Evolutionary conservation across 768 basidiomycete species (phyloP).

Genomic region (Flagelloscypha sp.): DNA sequence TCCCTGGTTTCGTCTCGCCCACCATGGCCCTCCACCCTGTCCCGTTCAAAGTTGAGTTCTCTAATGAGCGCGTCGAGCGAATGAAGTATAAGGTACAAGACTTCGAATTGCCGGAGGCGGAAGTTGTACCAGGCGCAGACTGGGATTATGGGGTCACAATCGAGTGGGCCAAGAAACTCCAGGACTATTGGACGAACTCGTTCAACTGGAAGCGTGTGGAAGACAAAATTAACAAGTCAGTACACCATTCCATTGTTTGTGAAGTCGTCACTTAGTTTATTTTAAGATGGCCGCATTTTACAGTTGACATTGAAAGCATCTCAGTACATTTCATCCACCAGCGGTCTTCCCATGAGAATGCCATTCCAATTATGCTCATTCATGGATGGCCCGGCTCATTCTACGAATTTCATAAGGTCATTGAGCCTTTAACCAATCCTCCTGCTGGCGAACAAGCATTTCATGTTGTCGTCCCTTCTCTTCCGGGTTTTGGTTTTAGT

Average conservation of each 20-base stretch:
- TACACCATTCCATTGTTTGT: too few relatives aligned
- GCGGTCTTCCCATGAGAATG: constrained; percentile 4
- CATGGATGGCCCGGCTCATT: constrained; percentile 18
- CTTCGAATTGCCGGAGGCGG: too few relatives aligned
- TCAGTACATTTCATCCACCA: constrained; percentile 10
- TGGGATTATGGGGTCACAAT: constrained; percentile 45
- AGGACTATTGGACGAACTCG: constrained; percentile 34
- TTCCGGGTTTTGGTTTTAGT: constrained; percentile 16
- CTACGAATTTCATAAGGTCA: too few relatives aligned
- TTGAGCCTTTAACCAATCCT: constrained; percentile 11
- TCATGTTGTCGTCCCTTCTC: constrained; percentile 13
- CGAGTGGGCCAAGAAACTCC: constrained; percentile 30
- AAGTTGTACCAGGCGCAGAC: constrained; percentile 25
- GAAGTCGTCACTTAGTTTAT: too few relatives aligned
- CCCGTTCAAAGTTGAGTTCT: too few relatives aligned
- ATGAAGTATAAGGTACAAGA: too few relatives aligned
- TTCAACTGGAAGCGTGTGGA: constrained; percentile 47
- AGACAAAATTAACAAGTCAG: constrained; percentile 36
- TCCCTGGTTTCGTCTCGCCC: too few relatives aligned
- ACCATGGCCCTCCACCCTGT: too few relatives aligned
- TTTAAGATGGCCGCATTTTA: too few relatives aligned
- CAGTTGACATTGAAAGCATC: constrained; percentile 10
- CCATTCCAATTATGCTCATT: constrained; percentile 7
- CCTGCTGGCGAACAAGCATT: constrained; percentile 4
- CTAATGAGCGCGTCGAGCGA: too few relatives aligned